A percentile compares a stretch with the other conserved stretches of the same genome.
Conservation (phyloP, 176 grass and related monocot species). For the Eleusine coracana region DNA sequence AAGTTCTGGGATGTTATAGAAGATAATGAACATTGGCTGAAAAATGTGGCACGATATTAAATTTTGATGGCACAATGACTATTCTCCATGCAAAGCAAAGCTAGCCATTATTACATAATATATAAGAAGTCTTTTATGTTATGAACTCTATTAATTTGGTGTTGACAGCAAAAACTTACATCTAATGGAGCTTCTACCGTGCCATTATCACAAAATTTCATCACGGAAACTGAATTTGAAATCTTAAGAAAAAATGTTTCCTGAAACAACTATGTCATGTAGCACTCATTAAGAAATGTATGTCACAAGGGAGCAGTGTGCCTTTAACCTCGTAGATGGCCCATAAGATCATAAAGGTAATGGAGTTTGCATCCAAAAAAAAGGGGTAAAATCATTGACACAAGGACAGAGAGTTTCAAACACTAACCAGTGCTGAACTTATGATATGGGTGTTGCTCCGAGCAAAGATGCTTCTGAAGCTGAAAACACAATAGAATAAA, state of each 20-base stretch:
- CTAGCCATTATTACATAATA: neutral
- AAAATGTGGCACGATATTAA: neutral
- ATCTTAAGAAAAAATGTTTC: conserved; percentile 14
- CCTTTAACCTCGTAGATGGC: neutral
- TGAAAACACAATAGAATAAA: conserved; percentile 49
- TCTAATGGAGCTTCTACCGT: neutral
- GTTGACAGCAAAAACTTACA: neutral
- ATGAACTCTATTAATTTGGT: neutral
- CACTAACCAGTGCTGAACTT: conserved; percentile 89
- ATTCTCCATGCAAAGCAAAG: neutral
- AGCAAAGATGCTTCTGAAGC: conserved; percentile 94
- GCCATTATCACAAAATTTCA: neutral
- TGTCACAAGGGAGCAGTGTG: conserved; percentile 20
- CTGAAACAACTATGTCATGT: conserved; percentile 2
- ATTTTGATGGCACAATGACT: conserved; percentile 5
- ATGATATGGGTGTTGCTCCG: conserved; percentile 86
- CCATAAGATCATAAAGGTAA: conserved; percentile 11
- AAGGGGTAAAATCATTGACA: conserved; percentile 2
- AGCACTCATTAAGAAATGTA: conserved; percentile 28
- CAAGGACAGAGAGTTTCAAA: conserved; percentile 26
- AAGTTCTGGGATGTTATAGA: neutral
- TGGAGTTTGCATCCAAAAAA: neutral
- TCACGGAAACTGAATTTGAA: conserved; percentile 15
- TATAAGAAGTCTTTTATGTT: neutral
- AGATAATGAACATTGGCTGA: neutral